A percentile compares a stretch with the other conserved stretches of the same genome.
phyloP scores from a whole-genome alignment of 2,329 filamentous ascomycete genomes.

The Hymenoscyphus linearis region DNA sequence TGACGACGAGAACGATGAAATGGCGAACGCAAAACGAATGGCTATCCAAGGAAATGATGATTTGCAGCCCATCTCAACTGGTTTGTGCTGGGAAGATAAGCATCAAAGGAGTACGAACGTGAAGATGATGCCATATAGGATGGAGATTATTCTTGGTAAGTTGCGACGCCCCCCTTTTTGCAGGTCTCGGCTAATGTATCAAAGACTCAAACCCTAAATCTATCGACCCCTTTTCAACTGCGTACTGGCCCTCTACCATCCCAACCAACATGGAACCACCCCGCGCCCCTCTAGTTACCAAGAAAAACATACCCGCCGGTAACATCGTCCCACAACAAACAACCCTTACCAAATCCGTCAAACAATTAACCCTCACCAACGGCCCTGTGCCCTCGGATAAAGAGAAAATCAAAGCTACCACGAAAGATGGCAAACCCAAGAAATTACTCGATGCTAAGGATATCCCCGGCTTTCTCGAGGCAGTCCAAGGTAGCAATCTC shows the following conservation, averaged over 20 bases:
- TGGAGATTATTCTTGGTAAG: slow-evolving; percentile 58
- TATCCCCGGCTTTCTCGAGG: slow-evolving; percentile 52
- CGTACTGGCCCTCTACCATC: slow-evolving; percentile 59
- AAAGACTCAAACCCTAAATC: slow-evolving; percentile 38
- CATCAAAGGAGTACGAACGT: slow-evolving; percentile 42
- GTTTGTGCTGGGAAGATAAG: slow-evolving; percentile 75
- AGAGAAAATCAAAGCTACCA: not conserved
- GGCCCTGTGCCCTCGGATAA: not conserved
- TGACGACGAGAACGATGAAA: slow-evolving; percentile 64
- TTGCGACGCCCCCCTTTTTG: not conserved
- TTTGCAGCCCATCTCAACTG: slow-evolving; percentile 71
- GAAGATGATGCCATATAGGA: slow-evolving; percentile 55
- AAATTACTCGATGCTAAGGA: slow-evolving; percentile 25
- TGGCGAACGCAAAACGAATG: slow-evolving; percentile 47
- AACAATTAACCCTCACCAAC: slow-evolving; percentile 2
- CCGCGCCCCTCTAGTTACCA: slow-evolving; percentile 30
- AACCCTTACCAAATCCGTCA: slow-evolving; percentile 11
- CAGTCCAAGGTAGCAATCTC: slow-evolving; percentile 64
- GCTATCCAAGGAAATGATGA: slow-evolving; percentile 50
- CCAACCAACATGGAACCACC: slow-evolving; percentile 31
- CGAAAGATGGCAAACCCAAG: slow-evolving; percentile 20
- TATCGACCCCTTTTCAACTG: slow-evolving; percentile 80
- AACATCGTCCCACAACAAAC: slow-evolving; percentile 7
- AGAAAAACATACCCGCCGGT: slow-evolving; percentile 23
- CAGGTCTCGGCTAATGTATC: slow-evolving; percentile 7